Evolutionary conservation across 1,139 yeast genomes (phyloP).

Genomic region (Magnusiomyces suaveolens): DNA sequence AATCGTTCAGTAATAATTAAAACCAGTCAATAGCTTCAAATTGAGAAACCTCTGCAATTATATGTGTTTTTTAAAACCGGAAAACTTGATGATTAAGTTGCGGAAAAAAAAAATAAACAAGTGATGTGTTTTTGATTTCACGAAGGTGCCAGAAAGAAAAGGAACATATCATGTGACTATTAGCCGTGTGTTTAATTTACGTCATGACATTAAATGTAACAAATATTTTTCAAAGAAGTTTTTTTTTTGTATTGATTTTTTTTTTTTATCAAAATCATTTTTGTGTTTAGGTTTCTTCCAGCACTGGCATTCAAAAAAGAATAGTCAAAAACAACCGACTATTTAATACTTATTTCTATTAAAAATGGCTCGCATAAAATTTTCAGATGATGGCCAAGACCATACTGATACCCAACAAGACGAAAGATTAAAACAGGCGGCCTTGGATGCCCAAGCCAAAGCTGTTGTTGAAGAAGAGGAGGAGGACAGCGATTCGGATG

Average conservation of each 20-base stretch:
- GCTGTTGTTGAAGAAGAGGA: neutral
- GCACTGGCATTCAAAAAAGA: no score
- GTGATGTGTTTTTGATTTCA: neutral
- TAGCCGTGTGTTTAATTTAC: neutral
- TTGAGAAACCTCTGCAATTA: no score
- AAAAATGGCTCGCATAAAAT: neutral
- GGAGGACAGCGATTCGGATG: slow-evolving; percentile 2
- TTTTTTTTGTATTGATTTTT: no score
- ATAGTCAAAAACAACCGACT: no score
- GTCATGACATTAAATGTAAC: neutral
- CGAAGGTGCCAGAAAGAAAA: neutral
- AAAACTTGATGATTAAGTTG: no score
- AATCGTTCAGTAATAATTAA: no score
- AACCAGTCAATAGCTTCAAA: no score
- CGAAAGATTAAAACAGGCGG: neutral
- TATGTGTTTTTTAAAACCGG: no score
- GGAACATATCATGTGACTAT: neutral
- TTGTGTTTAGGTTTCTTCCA: neutral
- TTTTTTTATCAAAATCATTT: neutral
- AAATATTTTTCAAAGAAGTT: no score
- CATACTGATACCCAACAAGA: neutral
- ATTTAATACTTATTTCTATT: no score
- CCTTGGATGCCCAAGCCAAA: neutral
- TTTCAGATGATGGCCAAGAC: neutral
- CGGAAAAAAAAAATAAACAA: no score